Evolutionary conservation across 2,329 filamentous ascomycete genomes (phyloP).

Genomic region (Dactylella cylindrospora): DNA sequence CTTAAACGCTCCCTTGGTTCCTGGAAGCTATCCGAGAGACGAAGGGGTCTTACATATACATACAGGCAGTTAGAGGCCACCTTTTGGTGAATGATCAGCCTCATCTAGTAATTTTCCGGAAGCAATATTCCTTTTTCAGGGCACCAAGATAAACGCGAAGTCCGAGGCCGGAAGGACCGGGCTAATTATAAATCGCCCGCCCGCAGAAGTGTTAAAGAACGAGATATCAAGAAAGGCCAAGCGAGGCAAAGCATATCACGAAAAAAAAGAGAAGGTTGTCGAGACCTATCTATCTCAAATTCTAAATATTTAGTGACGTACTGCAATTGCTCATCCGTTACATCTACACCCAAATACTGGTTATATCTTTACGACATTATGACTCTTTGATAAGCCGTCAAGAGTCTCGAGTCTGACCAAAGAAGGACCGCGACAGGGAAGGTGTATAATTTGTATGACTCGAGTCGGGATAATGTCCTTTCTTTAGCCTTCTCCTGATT

Average conservation of each 20-base stretch:
- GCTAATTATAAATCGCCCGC: slow-evolving; percentile 15
- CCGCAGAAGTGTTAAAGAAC: neutral
- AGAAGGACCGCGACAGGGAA: slow-evolving; percentile 2
- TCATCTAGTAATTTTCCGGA: slow-evolving; percentile 24
- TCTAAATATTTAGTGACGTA: slow-evolving; percentile 8
- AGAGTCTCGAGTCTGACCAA: slow-evolving; percentile 19
- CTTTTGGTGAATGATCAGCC: slow-evolving; percentile 1
- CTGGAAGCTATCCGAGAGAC: slow-evolving; percentile 27
- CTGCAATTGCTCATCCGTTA: slow-evolving; percentile 5
- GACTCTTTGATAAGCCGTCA: neutral
- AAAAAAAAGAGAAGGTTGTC: too few relatives aligned
- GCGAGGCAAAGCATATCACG: slow-evolving; percentile 5
- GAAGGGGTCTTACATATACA: neutral
- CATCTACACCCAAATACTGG: neutral
- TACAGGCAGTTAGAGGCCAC: too few relatives aligned
- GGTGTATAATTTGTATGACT: slow-evolving; percentile 15
- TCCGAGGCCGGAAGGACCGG: slow-evolving; percentile 4
- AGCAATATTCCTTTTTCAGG: slow-evolving; percentile 6
- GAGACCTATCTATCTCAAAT: slow-evolving; percentile 5
- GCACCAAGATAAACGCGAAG: too few relatives aligned
- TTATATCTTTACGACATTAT: neutral
- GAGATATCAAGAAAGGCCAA: slow-evolving; percentile 7
- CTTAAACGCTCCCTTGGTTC: slow-evolving; percentile 31
- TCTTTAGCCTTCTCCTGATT: neutral
- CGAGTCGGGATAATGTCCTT: neutral